Percentiles rank a stretch among this genome's conserved stretches.
phyloP scores from a whole-genome alignment of 2,329 filamentous ascomycete genomes.

The Beauveria rudraprayagi region DNA sequence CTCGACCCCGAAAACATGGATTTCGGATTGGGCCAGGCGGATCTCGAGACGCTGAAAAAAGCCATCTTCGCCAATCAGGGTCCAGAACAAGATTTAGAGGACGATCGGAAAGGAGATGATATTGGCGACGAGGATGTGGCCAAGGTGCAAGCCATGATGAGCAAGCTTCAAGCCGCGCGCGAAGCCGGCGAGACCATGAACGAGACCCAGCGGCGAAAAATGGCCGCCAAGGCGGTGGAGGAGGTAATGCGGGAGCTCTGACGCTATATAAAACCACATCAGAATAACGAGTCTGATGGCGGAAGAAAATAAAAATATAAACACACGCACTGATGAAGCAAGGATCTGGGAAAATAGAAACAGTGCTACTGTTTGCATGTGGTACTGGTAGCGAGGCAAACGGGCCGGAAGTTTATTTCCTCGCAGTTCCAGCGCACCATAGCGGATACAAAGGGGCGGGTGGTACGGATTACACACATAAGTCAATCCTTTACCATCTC shows the following conservation, averaged over 20 bases:
- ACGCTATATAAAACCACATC: conserved; percentile 6
- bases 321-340: neutral
- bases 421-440: no score
- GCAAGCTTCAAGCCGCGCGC: conserved; percentile 52
- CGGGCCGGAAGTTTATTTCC: no score
- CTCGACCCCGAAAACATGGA: conserved; percentile 39
- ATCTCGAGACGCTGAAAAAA: conserved; percentile 43
- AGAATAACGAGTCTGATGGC: no score
- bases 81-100: neutral
- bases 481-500: no score
- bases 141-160: conserved; percentile 56
- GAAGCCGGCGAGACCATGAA: conserved; percentile 53
- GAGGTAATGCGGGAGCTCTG: conserved; percentile 57
- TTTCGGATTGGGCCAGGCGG: conserved; percentile 43
- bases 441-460: no score
- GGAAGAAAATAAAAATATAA: no score
- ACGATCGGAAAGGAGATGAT: conserved; percentile 25
- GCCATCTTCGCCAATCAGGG: conserved; percentile 39
- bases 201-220: conserved; percentile 50
- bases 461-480: no score
- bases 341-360: neutral
- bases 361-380: no score
- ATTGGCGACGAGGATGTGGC: conserved; percentile 44
- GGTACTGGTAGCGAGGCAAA: no score
- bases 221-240: conserved; percentile 53